These are phyloP conservation scores for Heterobasidion parviporum DNA, from an alignment of 1,284 basidiomycete genomes.

Conservation along the genomic window DNA sequence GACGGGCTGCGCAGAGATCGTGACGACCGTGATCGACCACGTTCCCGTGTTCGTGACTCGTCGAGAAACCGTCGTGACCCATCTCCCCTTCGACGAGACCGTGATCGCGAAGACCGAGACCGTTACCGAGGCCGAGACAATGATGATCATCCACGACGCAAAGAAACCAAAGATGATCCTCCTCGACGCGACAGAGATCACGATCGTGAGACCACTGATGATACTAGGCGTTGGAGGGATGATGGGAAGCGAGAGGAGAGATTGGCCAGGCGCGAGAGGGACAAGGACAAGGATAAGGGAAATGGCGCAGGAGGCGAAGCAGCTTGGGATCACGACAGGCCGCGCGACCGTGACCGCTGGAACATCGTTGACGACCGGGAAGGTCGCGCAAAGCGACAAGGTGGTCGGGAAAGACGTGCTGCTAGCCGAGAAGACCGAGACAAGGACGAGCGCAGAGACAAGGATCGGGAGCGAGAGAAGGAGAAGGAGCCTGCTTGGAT, in stretches of 20 bases:
- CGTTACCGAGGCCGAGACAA: conserved; percentile 31
- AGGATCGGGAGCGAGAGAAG: conserved; percentile 44
- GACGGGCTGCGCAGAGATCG: conserved; percentile 49
- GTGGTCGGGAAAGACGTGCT: conserved; percentile 50
- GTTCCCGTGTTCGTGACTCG: conserved; percentile 52
- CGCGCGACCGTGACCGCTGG: conserved; percentile 53
- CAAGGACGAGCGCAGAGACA: conserved; percentile 12
- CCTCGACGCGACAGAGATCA: conserved; percentile 22
- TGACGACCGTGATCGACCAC: conserved; percentile 48
- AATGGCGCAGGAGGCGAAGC: conserved; percentile 23
- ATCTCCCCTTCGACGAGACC: conserved; percentile 38
- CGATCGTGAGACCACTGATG: conserved; percentile 44
- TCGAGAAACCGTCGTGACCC: conserved; percentile 50
- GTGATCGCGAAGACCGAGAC: conserved; percentile 30
- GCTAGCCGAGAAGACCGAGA: conserved; percentile 36
- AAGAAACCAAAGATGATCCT: conserved; percentile 30
- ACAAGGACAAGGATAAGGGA: conserved; percentile 21
- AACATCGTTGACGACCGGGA: conserved; percentile 56
- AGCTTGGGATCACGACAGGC: conserved; percentile 18
- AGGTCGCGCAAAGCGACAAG: conserved; percentile 43
- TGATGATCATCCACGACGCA: conserved; percentile 32
- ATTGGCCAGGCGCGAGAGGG: conserved; percentile 45
- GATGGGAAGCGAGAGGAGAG: conserved; percentile 74
- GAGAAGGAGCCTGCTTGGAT: conserved; percentile 90
- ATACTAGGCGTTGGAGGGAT: conserved; percentile 65